Base-by-base conservation (phyloP, 2,329 filamentous ascomycete species). In the Cladosporium sp. region DNA sequence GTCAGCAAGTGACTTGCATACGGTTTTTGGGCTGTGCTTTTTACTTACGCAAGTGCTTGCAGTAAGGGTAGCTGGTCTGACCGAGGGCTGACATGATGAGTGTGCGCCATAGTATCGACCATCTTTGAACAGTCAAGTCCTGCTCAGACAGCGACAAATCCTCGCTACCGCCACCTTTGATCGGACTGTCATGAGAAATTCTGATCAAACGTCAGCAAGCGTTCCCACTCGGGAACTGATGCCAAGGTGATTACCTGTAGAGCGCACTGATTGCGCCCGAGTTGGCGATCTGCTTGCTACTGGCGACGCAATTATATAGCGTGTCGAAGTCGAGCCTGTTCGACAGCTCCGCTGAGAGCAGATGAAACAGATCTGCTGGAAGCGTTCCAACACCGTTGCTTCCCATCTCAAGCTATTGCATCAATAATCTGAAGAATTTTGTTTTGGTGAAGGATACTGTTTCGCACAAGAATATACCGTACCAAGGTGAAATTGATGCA, bases 31-130 rank as follows among this genome's bases (percentile, higher is more conserved):
- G 18, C n/a, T 33, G 28, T 55, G 52, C 18, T 55, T 18, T 18
- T 14, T 1, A 33, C 52, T 12, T 55, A 55, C 84, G 86, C 64
- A 92, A 85, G 76, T 90, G 91, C 44, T 85, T 81, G 71, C 86
- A 90, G 73, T 93, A 93, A 0, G 89, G 89, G 68, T 87, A 89
- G 21, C 86, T 78, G 0, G 89, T 91, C 68, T 80, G 78, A 28
- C 83, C 85, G 52, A 89, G 77, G 65, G 87, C 87, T 10, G 89
- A 92, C 8, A 87, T 79, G 65, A 90, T 85, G 69, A 92, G 85
- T 2, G 88, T 88, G 60, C 85, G 84, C 90, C 90, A 92, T 58
- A 91, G 76, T 7, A 85, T 81, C 1, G 86, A 85, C 84, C 86
- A 89, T 76, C 85, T 85, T 63, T 81, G 81, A 23, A 83, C 79